These are phyloP conservation scores for Cytospora leucostoma DNA, from an alignment of 2,329 filamentous ascomycete species.

Conservation along the genomic window DNA sequence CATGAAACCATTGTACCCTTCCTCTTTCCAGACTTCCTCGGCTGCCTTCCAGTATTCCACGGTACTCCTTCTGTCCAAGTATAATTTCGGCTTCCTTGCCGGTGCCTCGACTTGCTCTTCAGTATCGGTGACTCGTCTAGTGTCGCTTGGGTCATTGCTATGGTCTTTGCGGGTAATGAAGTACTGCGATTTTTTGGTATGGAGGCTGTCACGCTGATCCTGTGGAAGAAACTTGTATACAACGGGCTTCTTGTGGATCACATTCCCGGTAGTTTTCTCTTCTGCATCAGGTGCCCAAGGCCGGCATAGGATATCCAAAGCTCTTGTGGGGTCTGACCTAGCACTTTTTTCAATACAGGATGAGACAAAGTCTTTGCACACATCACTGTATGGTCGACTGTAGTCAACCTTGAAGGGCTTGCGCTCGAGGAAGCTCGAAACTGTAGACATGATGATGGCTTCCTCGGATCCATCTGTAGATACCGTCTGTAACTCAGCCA, in stretches of 20 bases:
- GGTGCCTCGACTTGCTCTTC: neutral
- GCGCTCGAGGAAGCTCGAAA: conserved; percentile 30
- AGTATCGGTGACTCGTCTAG: neutral
- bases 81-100: too few relatives aligned
- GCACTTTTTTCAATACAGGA: conserved; percentile 34
- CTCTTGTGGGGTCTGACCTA: conserved; percentile 30
- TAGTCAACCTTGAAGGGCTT: conserved; percentile 40
- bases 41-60: neutral
- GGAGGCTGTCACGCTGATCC: neutral
- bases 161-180: neutral
- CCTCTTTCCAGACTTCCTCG: neutral
- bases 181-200: neutral
- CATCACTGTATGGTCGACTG: conserved; percentile 34
- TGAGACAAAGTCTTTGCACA: conserved; percentile 39
- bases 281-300: conserved; percentile 38
- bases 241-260: neutral
- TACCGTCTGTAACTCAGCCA: conserved; percentile 10
- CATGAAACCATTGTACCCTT: neutral
- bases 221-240: neutral
- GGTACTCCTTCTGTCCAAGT: too few relatives aligned
- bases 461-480: conserved; percentile 1
- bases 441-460: conserved; percentile 19
- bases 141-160: neutral
- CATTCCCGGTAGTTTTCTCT: neutral
- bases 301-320: conserved; percentile 42